Evolutionary conservation across 2,329 filamentous ascomycete species (phyloP), one percentile per base, ranked within the genome.

Genomic region (Talaromyces sp.): DNA sequence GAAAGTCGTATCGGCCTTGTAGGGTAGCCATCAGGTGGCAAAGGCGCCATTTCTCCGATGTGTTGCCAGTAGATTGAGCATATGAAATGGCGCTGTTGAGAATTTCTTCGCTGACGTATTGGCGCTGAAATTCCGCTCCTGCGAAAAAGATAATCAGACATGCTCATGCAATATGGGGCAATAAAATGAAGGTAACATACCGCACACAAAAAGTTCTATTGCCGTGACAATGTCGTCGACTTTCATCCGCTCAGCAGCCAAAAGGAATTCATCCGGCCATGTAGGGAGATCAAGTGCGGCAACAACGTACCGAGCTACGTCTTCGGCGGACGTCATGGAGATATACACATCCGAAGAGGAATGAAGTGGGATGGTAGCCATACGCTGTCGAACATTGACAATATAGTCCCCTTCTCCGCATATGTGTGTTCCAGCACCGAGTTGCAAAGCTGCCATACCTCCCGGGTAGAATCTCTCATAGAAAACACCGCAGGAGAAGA

Each of bases 401-500:
- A 92, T 77, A 66, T 88, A 91, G 65, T 85, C 83, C 5, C 88
- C 87, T 64, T 87, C 82, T 14, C 75, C 76, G 9, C 77, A 75
- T 24, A 85, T 75, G 19, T 82, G 80, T 48, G 80, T 81, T n/a
- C 80, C 79, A 7, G 70, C 62, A 0, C 88, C 88, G 53, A 91
- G 85, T 35, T 80, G 77, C 58, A 85, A 80, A 19, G 79, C 76
- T 12, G 79, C 78, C 61, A 92, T 80, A 0, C 89, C 89, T 3
- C 83, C 85, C 0, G 85, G 86, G 21, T 84, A 85, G 67, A 92
- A 91, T 0, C 88, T 80, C 69, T 92, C 89, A 78, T 91, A 92
- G 64, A 92, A 85, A 31, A 91, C 74, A 21, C 89, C 89, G 66
- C 89, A 92, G 0, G 86, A 84, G 72, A 92, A 91, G 27, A 86